These are phyloP conservation scores for Cutaneotrichosporon cutaneum DNA, from an alignment of 1,284 basidiomycete genomes.

Conservation along the genomic window DNA sequence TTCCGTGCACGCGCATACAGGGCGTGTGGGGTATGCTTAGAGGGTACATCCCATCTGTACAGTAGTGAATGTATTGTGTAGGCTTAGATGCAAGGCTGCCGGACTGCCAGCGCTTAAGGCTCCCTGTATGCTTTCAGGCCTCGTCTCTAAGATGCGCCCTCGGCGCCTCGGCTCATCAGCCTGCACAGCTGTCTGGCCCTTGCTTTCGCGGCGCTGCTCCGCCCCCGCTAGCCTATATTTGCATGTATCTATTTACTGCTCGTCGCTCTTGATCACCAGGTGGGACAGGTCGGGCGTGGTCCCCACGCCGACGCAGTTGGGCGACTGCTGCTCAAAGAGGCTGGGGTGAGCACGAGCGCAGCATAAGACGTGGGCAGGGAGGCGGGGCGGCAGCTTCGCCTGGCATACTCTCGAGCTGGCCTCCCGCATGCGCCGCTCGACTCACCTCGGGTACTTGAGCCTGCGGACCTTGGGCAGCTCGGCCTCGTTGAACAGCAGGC, in stretches of 20 bases:
- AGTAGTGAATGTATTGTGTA: no score
- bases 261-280: constrained; percentile 49
- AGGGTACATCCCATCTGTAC: constrained; percentile 47
- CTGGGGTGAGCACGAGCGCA: constrained; percentile 27
- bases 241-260: constrained; percentile 14
- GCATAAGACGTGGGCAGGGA: no score
- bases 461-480: constrained; percentile 50
- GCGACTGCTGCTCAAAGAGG: constrained; percentile 52
- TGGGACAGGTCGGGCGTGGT: constrained; percentile 52
- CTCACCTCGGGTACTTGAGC: constrained; percentile 52
- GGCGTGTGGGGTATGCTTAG: constrained; percentile 42
- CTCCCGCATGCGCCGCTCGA: no score
- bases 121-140: no score
- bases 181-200: no score
- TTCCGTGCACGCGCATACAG: constrained; percentile 33
- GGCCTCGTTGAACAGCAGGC: constrained; percentile 54
- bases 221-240: constrained; percentile 5
- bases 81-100: no score
- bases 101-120: no score
- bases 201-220: neutral
- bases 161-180: no score
- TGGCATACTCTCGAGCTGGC: no score
- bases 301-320: constrained; percentile 51
- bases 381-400: no score
- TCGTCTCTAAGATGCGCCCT: no score